Evolutionary conservation across 2,329 filamentous ascomycete species (phyloP), one percentile per base, ranked within the genome.

Genomic region (Microcyclosporella mali): DNA sequence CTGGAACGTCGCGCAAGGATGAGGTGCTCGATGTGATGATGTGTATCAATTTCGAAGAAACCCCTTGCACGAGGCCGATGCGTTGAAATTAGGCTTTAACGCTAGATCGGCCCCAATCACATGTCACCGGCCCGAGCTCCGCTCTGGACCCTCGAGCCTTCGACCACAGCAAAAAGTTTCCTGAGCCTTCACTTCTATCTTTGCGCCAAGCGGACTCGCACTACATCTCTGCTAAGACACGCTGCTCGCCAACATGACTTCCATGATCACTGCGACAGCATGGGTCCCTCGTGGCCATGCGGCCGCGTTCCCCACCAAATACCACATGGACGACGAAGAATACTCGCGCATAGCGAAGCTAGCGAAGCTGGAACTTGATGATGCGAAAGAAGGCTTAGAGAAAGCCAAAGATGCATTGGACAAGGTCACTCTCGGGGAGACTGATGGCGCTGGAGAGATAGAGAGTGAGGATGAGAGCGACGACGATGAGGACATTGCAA

Each of bases 331-430:
- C 60, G 71, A 73, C 44, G 70, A 72, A 51, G 71, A 74, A 50
- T 73, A 70, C 49, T 67, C 66, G 46, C 65, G 71, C 41, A 74
- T 74, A 47, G 66, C 69, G 27, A 67, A 73, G 57, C 65, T 73
- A 19, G 70, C 70, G n/a, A 72, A 72, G 51, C 62, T 73, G 34
- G 84, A 94, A 68, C 77, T 95, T 25, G 87, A 95, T 60, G 92
- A 97, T 67, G 92, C 92, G 18, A 84, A 90, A 60, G 85, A 89
- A 19, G 89, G 92, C 60, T 69, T 94, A 49, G 79, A 84, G 53
- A 81, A 85, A 56, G 88, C 88, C 9, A 73, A 80, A 59, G 41
- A 59, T 32, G 56, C 53, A 18, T 31, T 61, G 47, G 56, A 49
- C 29, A 75, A 73, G 44, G 45, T 49, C 19, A 53, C 49, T 19